Base-by-base conservation (phyloP, 2,329 filamentous ascomycete genomes). In the Penicillium sp. region DNA sequence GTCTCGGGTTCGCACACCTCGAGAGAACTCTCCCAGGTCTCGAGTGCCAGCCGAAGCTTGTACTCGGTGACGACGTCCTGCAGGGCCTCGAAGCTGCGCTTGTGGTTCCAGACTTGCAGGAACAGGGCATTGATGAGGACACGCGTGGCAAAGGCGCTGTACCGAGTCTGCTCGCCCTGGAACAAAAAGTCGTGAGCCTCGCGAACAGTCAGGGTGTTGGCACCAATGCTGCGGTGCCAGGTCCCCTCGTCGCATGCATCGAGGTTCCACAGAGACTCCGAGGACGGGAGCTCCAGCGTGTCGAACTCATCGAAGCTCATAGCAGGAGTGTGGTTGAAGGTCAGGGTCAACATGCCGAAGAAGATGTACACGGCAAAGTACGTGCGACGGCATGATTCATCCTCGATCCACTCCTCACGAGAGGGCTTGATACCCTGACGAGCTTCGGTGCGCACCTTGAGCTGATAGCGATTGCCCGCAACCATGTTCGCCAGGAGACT, bases 351-450 rank as follows among this genome's bases (percentile, higher is more conserved):
- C 62, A 97, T 79, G 46, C 93, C 93, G 64, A 97, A 97, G 80
- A 97, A 97, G 69, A 97, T 95, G 75, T 97, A 98, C 50, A 97
- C 93, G 1, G 93, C 91, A 62, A 95, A 98, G 73, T 97, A 98
- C 1, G 93, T 97, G 51, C 93, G 87, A 49, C 91, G 84, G 69
- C 93, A 96, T 41, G 91, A 89, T 71, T 98, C 93, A 63, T 98
- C 93, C 62, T 95, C 89, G 36, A 97, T 84, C 93, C 93, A 98
- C 65, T 97, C 89, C 13, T 85, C 80, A 47, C 90, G 87, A 31
- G 80, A 88, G 1, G 91, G 89, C 51, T 80, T 78, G 23, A 81
- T 77, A 36, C 81, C 84, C 60, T 88, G 85, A 46, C 93, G 88
- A 51, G 86, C 89, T 64, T 97, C 91, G 45, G 87, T 87, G 14